phyloP scores from a whole-genome alignment of 192 early-diverging fungal species.

The Kickxella alabastrina region DNA sequence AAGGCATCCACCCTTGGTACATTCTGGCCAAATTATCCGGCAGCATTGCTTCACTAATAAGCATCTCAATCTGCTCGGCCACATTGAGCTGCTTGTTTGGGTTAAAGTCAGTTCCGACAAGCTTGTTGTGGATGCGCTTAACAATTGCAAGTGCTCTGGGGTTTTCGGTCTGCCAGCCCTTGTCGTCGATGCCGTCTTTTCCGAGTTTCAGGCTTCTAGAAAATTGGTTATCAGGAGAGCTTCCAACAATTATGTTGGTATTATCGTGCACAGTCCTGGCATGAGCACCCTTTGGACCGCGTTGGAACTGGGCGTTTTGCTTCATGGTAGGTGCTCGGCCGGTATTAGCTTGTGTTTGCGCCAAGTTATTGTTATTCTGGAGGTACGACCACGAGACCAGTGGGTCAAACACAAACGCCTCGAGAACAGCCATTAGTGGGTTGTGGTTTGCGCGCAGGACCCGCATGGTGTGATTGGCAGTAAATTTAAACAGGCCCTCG shows the following conservation, averaged over 20 bases:
- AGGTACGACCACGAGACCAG: constrained; percentile 17
- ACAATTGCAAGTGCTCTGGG: constrained; percentile 79
- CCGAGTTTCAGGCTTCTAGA: constrained; percentile 6
- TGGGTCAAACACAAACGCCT: constrained; percentile 98
- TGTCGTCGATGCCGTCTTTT: constrained; percentile 9
- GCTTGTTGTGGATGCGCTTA: constrained; percentile 86
- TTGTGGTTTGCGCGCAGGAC: constrained; percentile 94
- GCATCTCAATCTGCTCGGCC: constrained; percentile 77
- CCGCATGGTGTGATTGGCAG: constrained; percentile 90
- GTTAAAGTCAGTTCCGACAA: constrained; percentile 92
- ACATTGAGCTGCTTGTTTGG: constrained; percentile 74
- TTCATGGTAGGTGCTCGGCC: not conserved
- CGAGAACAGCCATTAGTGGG: constrained; percentile 95
- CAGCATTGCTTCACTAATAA: constrained; percentile 86
- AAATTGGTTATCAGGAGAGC: constrained; percentile 14
- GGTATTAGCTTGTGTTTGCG: too few relatives aligned
- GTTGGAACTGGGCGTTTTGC: not conserved
- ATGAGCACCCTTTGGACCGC: not conserved
- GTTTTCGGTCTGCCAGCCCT: constrained; percentile 51
- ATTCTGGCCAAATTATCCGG: constrained; percentile 86
- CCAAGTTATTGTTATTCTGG: constrained; percentile 5
- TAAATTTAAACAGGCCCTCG: constrained; percentile 91
- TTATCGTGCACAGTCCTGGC: not conserved
- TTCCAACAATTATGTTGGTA: constrained; percentile 11
- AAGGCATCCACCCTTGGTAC: constrained; percentile 60